Percentiles rank a stretch among this genome's conserved stretches.
These are phyloP conservation scores for Globisporangium camurandrum DNA, from an alignment of 352 stramenopile genomes.

Conservation along the genomic window DNA sequence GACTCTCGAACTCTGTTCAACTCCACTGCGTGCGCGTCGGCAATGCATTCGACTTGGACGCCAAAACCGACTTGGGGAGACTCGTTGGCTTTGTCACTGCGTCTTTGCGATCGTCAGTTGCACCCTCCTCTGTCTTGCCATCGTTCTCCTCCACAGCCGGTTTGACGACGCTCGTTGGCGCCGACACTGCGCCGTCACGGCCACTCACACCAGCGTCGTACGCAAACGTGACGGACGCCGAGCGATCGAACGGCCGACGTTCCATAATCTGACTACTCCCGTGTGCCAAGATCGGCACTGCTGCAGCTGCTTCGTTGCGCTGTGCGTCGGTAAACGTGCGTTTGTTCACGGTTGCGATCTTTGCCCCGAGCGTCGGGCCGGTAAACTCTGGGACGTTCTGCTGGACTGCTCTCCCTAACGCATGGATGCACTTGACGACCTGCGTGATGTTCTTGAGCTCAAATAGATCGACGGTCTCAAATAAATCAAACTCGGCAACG, in stretches of 20 bases:
- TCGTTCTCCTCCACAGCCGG: neutral
- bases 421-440: constrained; percentile 83
- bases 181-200: constrained; percentile 2
- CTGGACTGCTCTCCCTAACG: constrained; percentile 63
- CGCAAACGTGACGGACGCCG: constrained; percentile 59
- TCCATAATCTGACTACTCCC: constrained; percentile 59
- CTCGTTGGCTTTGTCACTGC: constrained; percentile 5
- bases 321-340: constrained; percentile 59
- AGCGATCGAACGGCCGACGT: constrained; percentile 53
- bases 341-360: constrained; percentile 61
- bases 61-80: constrained; percentile 15
- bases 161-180: neutral
- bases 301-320: constrained; percentile 43
- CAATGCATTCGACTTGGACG: constrained; percentile 19
- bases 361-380: constrained; percentile 62
- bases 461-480: constrained; percentile 87
- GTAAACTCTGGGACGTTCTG: constrained; percentile 69
- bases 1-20: constrained; percentile 12
- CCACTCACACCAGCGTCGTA: constrained; percentile 39
- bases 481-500: constrained; percentile 87
- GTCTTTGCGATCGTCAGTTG: no score
- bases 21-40: constrained; percentile 53
- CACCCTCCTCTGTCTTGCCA: no score
- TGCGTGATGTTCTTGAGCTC: constrained; percentile 82
- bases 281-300: constrained; percentile 51